Base-by-base conservation (phyloP, 2,329 filamentous ascomycete species). In the Conoideocrella luteorostrata region DNA sequence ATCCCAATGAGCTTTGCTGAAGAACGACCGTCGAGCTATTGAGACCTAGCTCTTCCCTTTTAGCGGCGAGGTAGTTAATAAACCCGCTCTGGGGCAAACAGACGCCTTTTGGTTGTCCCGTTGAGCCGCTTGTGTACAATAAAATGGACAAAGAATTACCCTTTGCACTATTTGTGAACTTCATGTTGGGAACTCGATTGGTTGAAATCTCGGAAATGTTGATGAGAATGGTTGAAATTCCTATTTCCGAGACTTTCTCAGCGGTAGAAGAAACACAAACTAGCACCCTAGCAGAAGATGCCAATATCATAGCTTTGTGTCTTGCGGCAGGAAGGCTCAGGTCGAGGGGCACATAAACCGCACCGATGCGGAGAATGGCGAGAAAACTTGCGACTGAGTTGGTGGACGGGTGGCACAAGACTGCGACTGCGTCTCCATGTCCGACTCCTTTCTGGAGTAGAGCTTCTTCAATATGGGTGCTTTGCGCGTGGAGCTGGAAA, bases 301-400 rank as follows among this genome's bases (percentile, higher is more conserved):
- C n/a, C n/a, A n/a, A n/a, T 11, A 38, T 38, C n/a, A 22, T 17
- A 3, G 22, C 24, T n/a, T n/a, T n/a, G 11, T 23, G 41, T 20
- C 44, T 39, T 13, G 17, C 13, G 6, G 17, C 7, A 13, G 34
- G 34, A 18, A 15, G 30, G 26, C 9, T 15, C 9, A 55, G 38
- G 43, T 75, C 73, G 0, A 76, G 53, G 3, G 67, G 67, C 4
- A 70, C 55, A 28, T 67, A 68, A 1, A 61, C 51, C 7, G 54
- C 59, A 1, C 69, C 69, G 11, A 66, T 40, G 0, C 59, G 54
- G 42, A 62, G 48, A 30, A 72, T 66, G 7, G 65, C 71, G 3
- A 73, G 57, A 34, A 73, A 47, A 0, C 62, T 64, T 30, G 44
- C 55, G 5, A 67, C 51, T 49, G 52, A 63, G 24, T 69, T 60